Percentiles rank a stretch among this genome's conserved stretches.
These are phyloP conservation scores for Mayamaea pseudoterrestris DNA, from an alignment of 108 stramenopile species.

Conservation along the genomic window DNA sequence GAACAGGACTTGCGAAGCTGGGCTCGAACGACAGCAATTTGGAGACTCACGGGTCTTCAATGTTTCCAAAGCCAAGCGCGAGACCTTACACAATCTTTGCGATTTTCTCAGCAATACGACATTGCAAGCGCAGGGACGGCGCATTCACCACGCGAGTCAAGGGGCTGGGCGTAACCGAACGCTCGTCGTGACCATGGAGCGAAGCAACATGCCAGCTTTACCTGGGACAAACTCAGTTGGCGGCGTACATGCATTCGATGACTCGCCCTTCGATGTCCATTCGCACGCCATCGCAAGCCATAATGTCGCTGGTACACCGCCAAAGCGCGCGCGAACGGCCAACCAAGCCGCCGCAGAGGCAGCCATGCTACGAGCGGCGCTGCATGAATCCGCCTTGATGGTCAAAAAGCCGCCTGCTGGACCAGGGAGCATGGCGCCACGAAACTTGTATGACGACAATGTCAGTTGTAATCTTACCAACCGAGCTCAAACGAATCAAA, in stretches of 20 bases:
- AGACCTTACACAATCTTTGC: constrained; percentile 9
- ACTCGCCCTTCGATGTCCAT: no score
- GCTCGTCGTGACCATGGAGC: constrained; percentile 2
- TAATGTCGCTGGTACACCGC: no score
- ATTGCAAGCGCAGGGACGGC: constrained; percentile 1
- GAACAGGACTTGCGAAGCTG: neutral
- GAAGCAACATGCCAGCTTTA: no score
- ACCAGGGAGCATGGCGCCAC: no score
- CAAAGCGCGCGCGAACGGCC: neutral
- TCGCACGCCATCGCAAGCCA: no score
- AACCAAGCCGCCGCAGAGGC: neutral
- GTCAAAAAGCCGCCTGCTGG: neutral
- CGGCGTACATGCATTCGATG: no score
- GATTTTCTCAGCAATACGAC: neutral
- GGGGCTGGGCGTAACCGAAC: constrained; percentile 1
- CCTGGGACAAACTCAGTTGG: no score
- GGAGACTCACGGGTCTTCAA: constrained; percentile 9
- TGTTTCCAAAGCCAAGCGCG: constrained; percentile 17
- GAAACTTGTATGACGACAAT: no score
- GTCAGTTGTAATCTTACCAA: no score
- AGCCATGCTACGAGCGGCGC: neutral
- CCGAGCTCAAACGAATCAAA: no score
- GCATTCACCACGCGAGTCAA: constrained; percentile 6
- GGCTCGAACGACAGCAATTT: no score
- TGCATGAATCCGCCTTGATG: neutral